Conservation (phyloP, 1,139 yeast genomes). For the Blastobotrys raffinosifermentans region DNA sequence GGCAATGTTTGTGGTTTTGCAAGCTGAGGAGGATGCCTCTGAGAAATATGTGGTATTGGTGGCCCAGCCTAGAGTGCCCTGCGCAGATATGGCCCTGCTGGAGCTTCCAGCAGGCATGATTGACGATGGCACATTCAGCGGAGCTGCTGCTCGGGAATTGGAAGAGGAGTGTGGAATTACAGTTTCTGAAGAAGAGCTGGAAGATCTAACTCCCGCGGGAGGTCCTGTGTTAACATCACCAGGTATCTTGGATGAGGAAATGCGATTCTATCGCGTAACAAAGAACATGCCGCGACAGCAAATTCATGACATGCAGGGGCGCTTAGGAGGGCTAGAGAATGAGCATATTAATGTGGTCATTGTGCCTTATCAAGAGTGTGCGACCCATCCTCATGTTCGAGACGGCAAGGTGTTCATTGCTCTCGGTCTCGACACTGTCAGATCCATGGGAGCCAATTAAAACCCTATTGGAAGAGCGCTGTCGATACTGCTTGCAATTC, state of each 20-base stretch:
- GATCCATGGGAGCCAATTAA: no score
- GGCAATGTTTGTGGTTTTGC: slow-evolving; percentile 21
- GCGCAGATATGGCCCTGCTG: slow-evolving; percentile 16
- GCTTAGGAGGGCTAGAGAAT: slow-evolving; percentile 16
- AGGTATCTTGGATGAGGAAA: slow-evolving; percentile 20
- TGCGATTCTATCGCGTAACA: slow-evolving; percentile 16
- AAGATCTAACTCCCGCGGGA: slow-evolving; percentile 12
- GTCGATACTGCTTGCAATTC: no score
- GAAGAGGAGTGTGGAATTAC: slow-evolving; percentile 24
- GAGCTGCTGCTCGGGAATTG: slow-evolving; percentile 24
- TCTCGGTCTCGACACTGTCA: slow-evolving; percentile 13
- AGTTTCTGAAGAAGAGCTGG: slow-evolving; percentile 15
- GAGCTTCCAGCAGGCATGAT: slow-evolving; percentile 29
- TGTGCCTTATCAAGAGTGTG: slow-evolving; percentile 10
- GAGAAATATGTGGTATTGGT: slow-evolving; percentile 17
- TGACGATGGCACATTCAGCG: slow-evolving; percentile 21
- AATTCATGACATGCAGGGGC: slow-evolving; percentile 17
- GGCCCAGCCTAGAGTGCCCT: slow-evolving; percentile 23
- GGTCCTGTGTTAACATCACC: slow-evolving; percentile 17
- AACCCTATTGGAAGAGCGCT: no score
- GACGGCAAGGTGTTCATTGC: slow-evolving; percentile 23
- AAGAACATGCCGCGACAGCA: slow-evolving; percentile 13
- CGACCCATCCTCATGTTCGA: slow-evolving; percentile 5
- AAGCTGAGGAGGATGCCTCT: slow-evolving; percentile 8
- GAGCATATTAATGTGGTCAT: slow-evolving; percentile 18